A percentile compares a stretch with the other conserved stretches of the same genome.
Conservation (phyloP, 2,329 filamentous ascomycete species). For the Xylaria sp. region DNA sequence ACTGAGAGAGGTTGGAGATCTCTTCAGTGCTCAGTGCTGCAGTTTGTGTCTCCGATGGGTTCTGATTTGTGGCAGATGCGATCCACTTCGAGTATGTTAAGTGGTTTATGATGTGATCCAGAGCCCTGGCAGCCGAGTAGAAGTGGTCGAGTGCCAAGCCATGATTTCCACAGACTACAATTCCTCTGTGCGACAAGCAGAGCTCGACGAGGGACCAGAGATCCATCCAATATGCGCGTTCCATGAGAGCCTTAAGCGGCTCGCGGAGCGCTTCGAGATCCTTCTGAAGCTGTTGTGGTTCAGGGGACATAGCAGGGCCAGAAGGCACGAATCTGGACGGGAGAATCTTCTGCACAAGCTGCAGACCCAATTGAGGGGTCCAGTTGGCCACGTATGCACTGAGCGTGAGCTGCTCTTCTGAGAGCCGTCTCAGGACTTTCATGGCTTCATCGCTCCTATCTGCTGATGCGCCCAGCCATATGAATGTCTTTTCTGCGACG, state of each 20-base stretch:
- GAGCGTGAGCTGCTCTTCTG: slow-evolving; percentile 20
- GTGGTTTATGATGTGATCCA: slow-evolving; percentile 25
- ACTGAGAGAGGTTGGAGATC: slow-evolving; percentile 22
- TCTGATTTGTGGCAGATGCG: slow-evolving; percentile 11
- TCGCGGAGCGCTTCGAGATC: slow-evolving; percentile 19
- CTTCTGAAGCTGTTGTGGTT: slow-evolving; percentile 13
- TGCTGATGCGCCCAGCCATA: slow-evolving; percentile 20
- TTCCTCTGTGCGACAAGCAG: slow-evolving; percentile 15
- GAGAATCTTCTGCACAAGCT: slow-evolving; percentile 17
- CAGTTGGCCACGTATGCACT: slow-evolving; percentile 18
- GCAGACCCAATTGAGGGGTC: slow-evolving; percentile 16
- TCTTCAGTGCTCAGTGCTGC: slow-evolving; percentile 15
- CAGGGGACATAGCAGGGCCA: slow-evolving; percentile 1
- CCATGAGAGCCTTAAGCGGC: slow-evolving; percentile 21
- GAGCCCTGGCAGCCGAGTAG: slow-evolving; percentile 16
- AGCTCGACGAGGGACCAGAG: slow-evolving; percentile 24
- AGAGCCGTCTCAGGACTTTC: slow-evolving; percentile 18
- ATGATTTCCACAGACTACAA: slow-evolving; percentile 20
- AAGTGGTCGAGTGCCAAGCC: slow-evolving; percentile 21
- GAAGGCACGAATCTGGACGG: slow-evolving; percentile 4
- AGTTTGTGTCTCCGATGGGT: neutral
- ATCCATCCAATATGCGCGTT: slow-evolving; percentile 22
- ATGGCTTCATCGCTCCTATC: slow-evolving; percentile 23
- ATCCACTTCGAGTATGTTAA: slow-evolving; percentile 24
- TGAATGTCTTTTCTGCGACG: slow-evolving; percentile 16